Conservation (phyloP, 2,329 filamentous ascomycete genomes). For the Cryphonectria radicalis region DNA sequence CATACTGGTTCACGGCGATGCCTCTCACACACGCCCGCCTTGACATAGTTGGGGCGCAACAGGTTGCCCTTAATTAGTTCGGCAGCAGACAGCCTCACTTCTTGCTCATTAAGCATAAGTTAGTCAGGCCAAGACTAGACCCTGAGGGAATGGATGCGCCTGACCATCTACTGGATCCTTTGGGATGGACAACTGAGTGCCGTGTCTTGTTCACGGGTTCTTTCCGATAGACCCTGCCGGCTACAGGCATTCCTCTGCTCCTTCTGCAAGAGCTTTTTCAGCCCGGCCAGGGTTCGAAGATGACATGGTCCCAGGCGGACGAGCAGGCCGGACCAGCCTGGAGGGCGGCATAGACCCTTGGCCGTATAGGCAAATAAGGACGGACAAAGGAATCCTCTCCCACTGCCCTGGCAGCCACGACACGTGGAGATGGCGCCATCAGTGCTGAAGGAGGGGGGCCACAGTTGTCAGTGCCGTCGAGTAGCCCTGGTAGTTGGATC, state of each 20-base stretch:
- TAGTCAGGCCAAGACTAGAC: conserved; percentile 4
- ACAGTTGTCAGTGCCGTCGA: neutral
- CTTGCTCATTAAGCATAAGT: neutral
- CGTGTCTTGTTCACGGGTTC: neutral
- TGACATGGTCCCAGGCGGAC: neutral
- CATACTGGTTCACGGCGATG: neutral
- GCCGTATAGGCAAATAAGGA: neutral
- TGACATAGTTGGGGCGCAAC: neutral
- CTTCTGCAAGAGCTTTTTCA: neutral
- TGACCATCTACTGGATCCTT: neutral
- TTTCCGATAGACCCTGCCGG: neutral
- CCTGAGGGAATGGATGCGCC: neutral
- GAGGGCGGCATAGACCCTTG: neutral
- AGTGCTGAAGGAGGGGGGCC: neutral
- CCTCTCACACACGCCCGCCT: neutral
- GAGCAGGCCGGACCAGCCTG: neutral
- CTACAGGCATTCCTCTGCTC: neutral
- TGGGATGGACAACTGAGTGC: neutral
- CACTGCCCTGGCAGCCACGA: neutral
- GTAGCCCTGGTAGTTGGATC: neutral
- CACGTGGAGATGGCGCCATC: neutral
- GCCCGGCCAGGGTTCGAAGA: conserved; percentile 1
- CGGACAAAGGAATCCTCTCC: neutral
- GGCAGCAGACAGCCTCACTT: neutral
- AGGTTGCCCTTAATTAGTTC: neutral